These are phyloP conservation scores for Rhizophagus prolifer DNA, from an alignment of 192 early-diverging fungal genomes.

Conservation along the genomic window DNA sequence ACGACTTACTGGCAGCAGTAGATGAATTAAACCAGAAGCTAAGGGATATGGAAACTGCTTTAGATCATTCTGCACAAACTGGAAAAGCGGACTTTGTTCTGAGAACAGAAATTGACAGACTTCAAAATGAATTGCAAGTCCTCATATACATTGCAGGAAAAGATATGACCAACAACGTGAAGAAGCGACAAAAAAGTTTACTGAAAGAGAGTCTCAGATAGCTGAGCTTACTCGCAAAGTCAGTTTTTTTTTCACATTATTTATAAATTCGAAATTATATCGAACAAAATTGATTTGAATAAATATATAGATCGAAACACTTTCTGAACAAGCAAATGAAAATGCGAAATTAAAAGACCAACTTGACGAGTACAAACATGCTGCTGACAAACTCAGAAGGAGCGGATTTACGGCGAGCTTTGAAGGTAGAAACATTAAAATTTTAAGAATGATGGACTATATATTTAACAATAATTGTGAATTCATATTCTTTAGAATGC, in stretches of 20 bases:
- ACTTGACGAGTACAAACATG: conserved; percentile 86
- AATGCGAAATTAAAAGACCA: conserved; percentile 77
- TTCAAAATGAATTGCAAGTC: conserved; percentile 79
- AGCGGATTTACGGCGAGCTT: conserved; percentile 73
- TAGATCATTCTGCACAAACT: conserved; percentile 68
- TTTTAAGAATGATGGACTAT: neutral
- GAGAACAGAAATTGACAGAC: conserved; percentile 80
- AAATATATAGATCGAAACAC: conserved; percentile 46
- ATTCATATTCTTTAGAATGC: conserved; percentile 39
- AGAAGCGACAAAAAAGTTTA: conserved; percentile 63
- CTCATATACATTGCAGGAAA: neutral
- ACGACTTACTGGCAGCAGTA: conserved; percentile 71
- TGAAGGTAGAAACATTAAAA: conserved; percentile 52
- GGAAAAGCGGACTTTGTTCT: conserved; percentile 85
- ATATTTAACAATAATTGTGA: neutral
- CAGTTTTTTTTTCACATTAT: conserved; percentile 10
- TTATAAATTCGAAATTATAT: neutral
- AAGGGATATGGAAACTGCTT: conserved; percentile 74
- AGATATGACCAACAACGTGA: conserved; percentile 61
- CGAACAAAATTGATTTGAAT: neutral
- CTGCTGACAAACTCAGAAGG: conserved; percentile 89
- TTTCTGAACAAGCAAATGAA: conserved; percentile 69
- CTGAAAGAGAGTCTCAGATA: conserved; percentile 60
- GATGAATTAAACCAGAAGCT: conserved; percentile 71
- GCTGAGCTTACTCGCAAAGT: conserved; percentile 66